Percentiles rank a stretch among this genome's conserved stretches.
phyloP scores from a whole-genome alignment of 345 rosid species.

The Salix udensis region DNA sequence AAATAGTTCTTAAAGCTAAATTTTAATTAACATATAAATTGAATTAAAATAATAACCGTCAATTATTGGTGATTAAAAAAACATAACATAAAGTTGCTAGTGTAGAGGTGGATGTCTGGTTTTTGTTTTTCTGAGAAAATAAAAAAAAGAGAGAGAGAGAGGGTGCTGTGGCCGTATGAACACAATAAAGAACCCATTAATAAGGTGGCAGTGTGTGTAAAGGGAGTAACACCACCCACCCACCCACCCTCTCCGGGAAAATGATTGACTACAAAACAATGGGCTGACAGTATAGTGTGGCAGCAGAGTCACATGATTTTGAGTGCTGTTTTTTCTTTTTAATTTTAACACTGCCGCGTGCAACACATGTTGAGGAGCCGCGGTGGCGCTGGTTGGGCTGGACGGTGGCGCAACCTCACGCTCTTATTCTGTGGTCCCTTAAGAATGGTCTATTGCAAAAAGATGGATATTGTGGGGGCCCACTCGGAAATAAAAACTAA shows the following conservation, averaged over 20 bases:
- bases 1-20: too few species aligned
- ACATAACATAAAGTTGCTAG: too few species aligned
- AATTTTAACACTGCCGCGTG: not conserved
- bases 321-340: not conserved
- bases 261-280: conserved; percentile 11
- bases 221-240: not conserved
- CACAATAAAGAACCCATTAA: too few species aligned
- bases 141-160: too few species aligned
- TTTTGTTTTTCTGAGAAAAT: too few species aligned
- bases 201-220: too few species aligned
- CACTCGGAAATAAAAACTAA: too few species aligned
- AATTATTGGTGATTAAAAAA: too few species aligned
- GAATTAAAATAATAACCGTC: too few species aligned
- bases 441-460: not conserved
- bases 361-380: not conserved
- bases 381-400: not conserved
- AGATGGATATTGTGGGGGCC: not conserved
- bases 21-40: too few species aligned
- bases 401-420: conserved; percentile 21
- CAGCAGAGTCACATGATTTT: not conserved
- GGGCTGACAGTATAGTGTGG: conserved; percentile 10
- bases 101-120: too few species aligned
- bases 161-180: too few species aligned
- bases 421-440: conserved; percentile 13
- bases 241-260: not conserved